Evolutionary conservation across 2,329 filamentous ascomycete species (phyloP), one percentile per base, ranked within the genome.

Genomic region (Diaporthe longicolla): DNA sequence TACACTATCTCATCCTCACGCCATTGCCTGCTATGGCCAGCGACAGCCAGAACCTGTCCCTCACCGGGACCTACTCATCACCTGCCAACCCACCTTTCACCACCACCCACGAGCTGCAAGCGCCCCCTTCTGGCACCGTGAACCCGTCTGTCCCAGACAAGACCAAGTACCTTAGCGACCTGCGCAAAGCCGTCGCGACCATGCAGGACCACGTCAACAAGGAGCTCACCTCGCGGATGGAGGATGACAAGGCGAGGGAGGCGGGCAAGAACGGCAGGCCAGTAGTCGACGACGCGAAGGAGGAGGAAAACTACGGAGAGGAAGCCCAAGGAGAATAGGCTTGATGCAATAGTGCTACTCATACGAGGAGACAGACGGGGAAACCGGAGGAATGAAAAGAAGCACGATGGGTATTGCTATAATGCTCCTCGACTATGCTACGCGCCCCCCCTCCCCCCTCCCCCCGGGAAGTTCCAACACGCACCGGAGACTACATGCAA

Each of bases 221-320:
- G 76, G 91, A 93, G 80, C 86, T 96, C 74, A 95, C 94, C 7
- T 81, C 85, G 70, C 90, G 92, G 73, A 95, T 95, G 94, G 93
- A 92, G 50, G 88, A 93, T 75, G 93, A 95, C 80, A 93, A 92
- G 80, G 84, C 83, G 11, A 83, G 84, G 19, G 87, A 86, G 21
- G 83, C 82, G 3, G 81, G 73, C 29, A 76, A 59, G 48, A 74
- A 79, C 74, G 65, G 79, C 74, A 54, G 79, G 76, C 68, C 78
- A 74, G 61, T 72, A 8, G 79, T 86, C 13, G 87, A 90, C 74
- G 90, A 92, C 74, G 86, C 82, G 15, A 88, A 89, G 76, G 91
- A 92, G 80, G 93, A 95, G 80, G 90, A 94, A 79, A 93, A 95
- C 80, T 97, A 98, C 81, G 95, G 95, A 63, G 95, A 97, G 82